These are phyloP conservation scores for Calonectria pauciramosa DNA, from an alignment of 2,329 filamentous ascomycete species.

Conservation along the genomic window DNA sequence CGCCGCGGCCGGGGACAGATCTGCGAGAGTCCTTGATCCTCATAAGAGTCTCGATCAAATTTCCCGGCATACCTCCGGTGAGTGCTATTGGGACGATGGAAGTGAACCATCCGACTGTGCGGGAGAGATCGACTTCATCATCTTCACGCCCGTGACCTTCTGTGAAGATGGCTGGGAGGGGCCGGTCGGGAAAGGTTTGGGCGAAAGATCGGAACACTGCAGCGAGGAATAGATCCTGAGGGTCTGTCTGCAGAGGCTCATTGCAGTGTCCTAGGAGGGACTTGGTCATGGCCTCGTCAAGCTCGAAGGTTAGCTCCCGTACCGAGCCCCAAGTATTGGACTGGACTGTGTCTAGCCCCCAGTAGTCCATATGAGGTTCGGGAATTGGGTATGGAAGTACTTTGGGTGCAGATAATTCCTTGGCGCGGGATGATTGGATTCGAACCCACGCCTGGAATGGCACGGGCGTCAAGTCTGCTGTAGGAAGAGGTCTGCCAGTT, in stretches of 20 bases:
- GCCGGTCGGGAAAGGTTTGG: slow-evolving; percentile 46
- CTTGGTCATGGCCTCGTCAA: neutral
- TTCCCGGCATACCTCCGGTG: neutral
- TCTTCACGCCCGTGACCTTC: slow-evolving; percentile 55
- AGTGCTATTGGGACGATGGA: slow-evolving; percentile 49
- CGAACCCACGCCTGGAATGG: slow-evolving; percentile 2
- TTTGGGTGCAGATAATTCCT: neutral
- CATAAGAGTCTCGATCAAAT: slow-evolving; percentile 30
- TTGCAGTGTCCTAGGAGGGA: slow-evolving; percentile 26
- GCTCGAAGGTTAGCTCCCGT: neutral
- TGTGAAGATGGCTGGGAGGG: slow-evolving; percentile 46
- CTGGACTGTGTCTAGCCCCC: no score
- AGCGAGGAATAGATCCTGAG: slow-evolving; percentile 51
- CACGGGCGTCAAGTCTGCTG: neutral
- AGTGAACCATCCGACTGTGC: slow-evolving; percentile 57
- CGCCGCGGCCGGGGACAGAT: slow-evolving; percentile 25
- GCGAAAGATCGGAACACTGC: slow-evolving; percentile 47
- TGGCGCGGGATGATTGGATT: neutral
- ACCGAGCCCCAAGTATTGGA: neutral
- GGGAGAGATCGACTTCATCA: slow-evolving; percentile 46
- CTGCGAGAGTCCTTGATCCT: slow-evolving; percentile 38
- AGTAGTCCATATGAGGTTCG: neutral
- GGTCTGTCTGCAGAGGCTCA: slow-evolving; percentile 47
- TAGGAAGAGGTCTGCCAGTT: neutral
- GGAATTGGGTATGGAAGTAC: neutral